Evolutionary conservation across 306 rosid species (phyloP).

Genomic region (Hippophae rhamnoides): DNA sequence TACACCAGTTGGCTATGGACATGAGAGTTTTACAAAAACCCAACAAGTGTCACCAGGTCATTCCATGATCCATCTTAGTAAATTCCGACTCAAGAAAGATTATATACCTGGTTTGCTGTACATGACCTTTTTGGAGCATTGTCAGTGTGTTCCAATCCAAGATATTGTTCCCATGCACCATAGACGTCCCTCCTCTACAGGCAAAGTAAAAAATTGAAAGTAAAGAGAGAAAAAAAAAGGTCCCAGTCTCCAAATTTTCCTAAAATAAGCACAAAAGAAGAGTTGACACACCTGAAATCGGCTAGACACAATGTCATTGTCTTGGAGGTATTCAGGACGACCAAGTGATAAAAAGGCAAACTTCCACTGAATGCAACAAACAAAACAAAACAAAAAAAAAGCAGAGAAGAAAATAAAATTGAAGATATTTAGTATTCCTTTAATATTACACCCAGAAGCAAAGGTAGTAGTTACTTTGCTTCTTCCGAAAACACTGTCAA

Average conservation of each 20-base stretch:
- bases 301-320: constrained; percentile 47
- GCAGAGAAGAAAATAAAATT: too few relatives aligned
- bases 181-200: constrained; percentile 60
- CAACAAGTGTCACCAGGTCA: neutral
- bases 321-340: constrained; percentile 81
- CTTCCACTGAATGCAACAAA: constrained; percentile 46
- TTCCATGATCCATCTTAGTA: neutral
- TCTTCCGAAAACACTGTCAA: too few relatives aligned
- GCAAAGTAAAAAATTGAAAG: neutral
- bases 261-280: neutral
- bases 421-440: too few relatives aligned
- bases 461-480: too few relatives aligned
- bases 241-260: neutral
- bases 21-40: neutral
- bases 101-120: constrained; percentile 55
- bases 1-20: too few relatives aligned
- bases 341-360: constrained; percentile 73
- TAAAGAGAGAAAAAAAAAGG: neutral
- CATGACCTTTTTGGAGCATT: constrained; percentile 54
- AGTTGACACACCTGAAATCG: constrained; percentile 58
- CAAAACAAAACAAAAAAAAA: neutral
- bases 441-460: neutral
- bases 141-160: constrained; percentile 75
- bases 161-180: constrained; percentile 92
- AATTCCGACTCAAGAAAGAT: neutral